These are phyloP conservation scores for Acer campestre DNA, from an alignment of 345 rosid species.

Conservation along the genomic window DNA sequence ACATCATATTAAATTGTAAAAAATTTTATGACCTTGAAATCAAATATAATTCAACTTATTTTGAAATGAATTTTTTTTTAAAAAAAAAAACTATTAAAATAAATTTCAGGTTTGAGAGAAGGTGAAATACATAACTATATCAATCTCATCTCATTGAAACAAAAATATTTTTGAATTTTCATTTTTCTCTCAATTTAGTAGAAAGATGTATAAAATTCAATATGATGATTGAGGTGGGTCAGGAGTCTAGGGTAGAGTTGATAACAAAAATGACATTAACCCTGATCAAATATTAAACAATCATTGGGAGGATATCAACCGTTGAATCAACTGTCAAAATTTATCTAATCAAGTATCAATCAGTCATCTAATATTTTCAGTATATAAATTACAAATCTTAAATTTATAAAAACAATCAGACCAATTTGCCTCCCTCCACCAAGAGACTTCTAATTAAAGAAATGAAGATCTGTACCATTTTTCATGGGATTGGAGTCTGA, in stretches of 20 bases:
- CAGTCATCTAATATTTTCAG: background rate
- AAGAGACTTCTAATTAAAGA: background rate
- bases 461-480: background rate
- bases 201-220: no score
- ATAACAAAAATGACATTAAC: background rate
- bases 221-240: no score
- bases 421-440: background rate
- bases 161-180: no score
- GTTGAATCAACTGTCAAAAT: background rate
- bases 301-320: background rate
- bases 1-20: no score
- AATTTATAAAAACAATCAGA: background rate
- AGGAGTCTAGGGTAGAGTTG: background rate
- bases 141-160: no score
- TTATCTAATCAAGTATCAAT: background rate
- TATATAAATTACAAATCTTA: background rate
- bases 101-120: no score
- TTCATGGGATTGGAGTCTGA: background rate
- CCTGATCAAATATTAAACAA: background rate
- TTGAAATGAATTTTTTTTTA: no score
- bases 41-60: no score
- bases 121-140: no score
- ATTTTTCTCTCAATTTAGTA: no score
- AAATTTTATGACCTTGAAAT: no score
- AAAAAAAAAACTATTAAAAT: no score